Percentiles rank a stretch among this genome's conserved stretches.
These are phyloP conservation scores for Coemansia sp. DNA, from an alignment of 192 early-diverging fungal species.

Conservation along the genomic window DNA sequence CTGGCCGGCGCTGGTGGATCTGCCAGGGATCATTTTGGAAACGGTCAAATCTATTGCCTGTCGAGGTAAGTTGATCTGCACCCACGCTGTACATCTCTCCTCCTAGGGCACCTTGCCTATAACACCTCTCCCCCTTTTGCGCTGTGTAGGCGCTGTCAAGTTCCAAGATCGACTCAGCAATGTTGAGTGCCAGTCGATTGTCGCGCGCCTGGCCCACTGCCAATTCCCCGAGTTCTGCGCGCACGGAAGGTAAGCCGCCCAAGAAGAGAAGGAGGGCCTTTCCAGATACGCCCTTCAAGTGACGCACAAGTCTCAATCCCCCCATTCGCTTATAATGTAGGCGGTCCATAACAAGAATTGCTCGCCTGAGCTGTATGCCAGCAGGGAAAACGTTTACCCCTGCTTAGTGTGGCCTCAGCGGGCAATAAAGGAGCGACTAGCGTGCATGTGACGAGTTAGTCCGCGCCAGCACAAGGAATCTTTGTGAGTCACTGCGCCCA, in stretches of 20 bases:
- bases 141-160: conserved; percentile 32
- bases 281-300: background rate
- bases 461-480: background rate
- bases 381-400: background rate
- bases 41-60: conserved; percentile 43
- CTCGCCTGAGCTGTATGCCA: conserved; percentile 8
- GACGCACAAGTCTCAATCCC: background rate
- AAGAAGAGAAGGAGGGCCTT: background rate
- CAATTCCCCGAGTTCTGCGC: conserved; percentile 46
- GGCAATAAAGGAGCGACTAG: background rate
- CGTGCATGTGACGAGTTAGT: conserved; percentile 1
- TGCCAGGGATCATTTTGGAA: conserved; percentile 28
- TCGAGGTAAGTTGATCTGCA: conserved; percentile 17
- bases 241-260: conserved; percentile 36
- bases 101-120: background rate
- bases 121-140: background rate
- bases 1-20: conserved; percentile 38
- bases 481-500: background rate
- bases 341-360: conserved; percentile 22
- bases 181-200: conserved; percentile 24
- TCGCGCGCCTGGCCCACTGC: conserved; percentile 32
- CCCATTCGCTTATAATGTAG: conserved; percentile 3
- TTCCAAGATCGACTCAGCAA: conserved; percentile 38
- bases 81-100: background rate
- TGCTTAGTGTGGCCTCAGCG: background rate